Evolutionary conservation across 2,329 filamentous ascomycete genomes (phyloP), one percentile per base, ranked within the genome.

Genomic region (Diplocarpon mali): DNA sequence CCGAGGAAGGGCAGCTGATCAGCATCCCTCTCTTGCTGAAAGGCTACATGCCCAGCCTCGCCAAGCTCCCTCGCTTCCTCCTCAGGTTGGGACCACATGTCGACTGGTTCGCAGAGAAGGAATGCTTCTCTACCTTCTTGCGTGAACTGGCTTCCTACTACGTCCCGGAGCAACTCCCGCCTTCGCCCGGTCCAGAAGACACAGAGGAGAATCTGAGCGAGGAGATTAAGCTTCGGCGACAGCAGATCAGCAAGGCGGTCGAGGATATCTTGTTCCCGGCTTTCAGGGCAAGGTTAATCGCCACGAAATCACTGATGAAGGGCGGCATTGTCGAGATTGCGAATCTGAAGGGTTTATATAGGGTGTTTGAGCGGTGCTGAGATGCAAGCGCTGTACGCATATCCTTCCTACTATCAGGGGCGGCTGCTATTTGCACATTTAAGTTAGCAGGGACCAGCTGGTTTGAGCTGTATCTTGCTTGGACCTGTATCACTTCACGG

Each of bases 361-460:
- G 85, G 37, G 89, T 96, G 2, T 98, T 98, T 70, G 92, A 98
- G 66, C 71, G 92, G 44, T 96, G 92, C 63, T 96, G 64, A 75
- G 12, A 13, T 28, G 12, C 39, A 31, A 24, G 16, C 30, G 30
- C 17, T 24, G 15, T 40, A 36, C 28, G 35, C 20, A 38, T 38
- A 37, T 32, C 10, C 11, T 5, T 3, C 30, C 30, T 12, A 5
- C 5, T 32, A 14, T 4, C 30, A 5, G 20, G 20, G 7, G 20
- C 20, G 20, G 20, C 7, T 24, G 20, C 20, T 7, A 7, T 24
- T 24, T 7, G 3, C 20, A 7, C 7, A 24, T 7, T 24, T 4
- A 3, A 24, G 20, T 3, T 24, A 24, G 20, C 20, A 7, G 3
- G 20, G 20, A 24, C 20, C 7, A 7, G 20, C 7, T 7, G 20